Conservation (phyloP, 371 early-diverging fungal genomes). For the Choanephora cucurbitarum region DNA sequence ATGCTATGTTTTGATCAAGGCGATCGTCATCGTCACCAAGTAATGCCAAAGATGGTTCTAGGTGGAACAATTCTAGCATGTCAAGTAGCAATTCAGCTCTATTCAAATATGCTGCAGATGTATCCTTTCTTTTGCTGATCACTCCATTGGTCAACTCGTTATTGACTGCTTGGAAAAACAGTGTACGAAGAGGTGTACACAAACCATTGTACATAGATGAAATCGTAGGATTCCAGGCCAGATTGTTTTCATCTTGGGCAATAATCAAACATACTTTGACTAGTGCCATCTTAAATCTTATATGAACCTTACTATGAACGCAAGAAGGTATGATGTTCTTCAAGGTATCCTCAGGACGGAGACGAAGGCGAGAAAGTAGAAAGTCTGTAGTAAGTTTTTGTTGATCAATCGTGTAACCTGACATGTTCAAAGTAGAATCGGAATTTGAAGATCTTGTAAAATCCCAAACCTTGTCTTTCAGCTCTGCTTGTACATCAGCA, state of each 20-base stretch:
- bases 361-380: constrained; percentile 68
- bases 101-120: constrained; percentile 24
- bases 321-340: constrained; percentile 64
- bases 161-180: constrained; percentile 62
- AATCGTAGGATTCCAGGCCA: constrained; percentile 77
- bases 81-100: constrained; percentile 66
- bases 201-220: constrained; percentile 64
- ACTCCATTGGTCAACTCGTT: constrained; percentile 27
- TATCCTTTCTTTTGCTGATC: constrained; percentile 14
- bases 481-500: constrained; percentile 72
- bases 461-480: constrained; percentile 74
- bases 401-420: constrained; percentile 52
- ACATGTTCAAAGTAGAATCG: constrained; percentile 44
- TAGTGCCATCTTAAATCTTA: constrained; percentile 68
- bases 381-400: constrained; percentile 65
- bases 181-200: constrained; percentile 60
- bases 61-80: constrained; percentile 69
- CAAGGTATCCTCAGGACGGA: constrained; percentile 66
- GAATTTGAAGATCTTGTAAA: constrained; percentile 49
- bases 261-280: constrained; percentile 77
- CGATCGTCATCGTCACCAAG: constrained; percentile 46
- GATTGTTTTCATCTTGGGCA: constrained; percentile 62
- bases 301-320: constrained; percentile 63
- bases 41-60: constrained; percentile 67
- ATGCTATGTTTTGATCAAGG: constrained; percentile 61